Evolutionary conservation across 2,329 filamentous ascomycete species (phyloP).

Genomic region (Penicillium sp.): DNA sequence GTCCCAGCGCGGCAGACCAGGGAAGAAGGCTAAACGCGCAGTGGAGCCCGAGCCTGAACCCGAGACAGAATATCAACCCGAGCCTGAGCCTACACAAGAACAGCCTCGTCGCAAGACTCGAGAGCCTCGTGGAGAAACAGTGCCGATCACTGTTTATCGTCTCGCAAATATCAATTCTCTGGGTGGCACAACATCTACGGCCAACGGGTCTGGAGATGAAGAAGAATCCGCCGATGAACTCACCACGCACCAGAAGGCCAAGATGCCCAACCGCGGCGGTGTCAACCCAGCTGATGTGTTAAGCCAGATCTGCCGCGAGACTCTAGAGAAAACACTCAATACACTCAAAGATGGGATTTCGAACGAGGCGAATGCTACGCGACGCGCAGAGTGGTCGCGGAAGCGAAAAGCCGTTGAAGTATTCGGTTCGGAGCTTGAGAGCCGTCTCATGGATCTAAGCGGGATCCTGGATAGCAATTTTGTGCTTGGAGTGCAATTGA

Average conservation of each 20-base stretch:
- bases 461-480: conserved; percentile 54
- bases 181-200: conserved; percentile 18
- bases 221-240: conserved; percentile 34
- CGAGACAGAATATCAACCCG: conserved; percentile 1
- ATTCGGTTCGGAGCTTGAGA: conserved; percentile 50
- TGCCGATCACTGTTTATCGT: conserved; percentile 45
- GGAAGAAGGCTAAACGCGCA: conserved; percentile 10
- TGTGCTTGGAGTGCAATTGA: conserved; percentile 47
- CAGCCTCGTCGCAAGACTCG: conserved; percentile 25
- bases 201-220: conserved; percentile 26
- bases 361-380: conserved; percentile 41
- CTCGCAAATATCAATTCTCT: conserved; percentile 38
- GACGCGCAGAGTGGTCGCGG: conserved; percentile 43
- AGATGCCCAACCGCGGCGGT: conserved; percentile 43
- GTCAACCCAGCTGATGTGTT: conserved; percentile 56
- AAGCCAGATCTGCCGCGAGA: conserved; percentile 52
- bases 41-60: conserved; percentile 10
- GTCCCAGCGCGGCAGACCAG: conserved; percentile 1
- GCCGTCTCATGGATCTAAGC: conserved; percentile 53
- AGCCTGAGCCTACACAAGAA: conserved; percentile 9
- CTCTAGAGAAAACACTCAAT: conserved; percentile 47
- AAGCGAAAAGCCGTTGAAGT: conserved; percentile 50
- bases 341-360: conserved; percentile 44
- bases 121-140: conserved; percentile 38
- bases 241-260: conserved; percentile 33